These are phyloP conservation scores for Corynespora cassiicola DNA, from an alignment of 2,329 filamentous ascomycete genomes.

Conservation along the genomic window DNA sequence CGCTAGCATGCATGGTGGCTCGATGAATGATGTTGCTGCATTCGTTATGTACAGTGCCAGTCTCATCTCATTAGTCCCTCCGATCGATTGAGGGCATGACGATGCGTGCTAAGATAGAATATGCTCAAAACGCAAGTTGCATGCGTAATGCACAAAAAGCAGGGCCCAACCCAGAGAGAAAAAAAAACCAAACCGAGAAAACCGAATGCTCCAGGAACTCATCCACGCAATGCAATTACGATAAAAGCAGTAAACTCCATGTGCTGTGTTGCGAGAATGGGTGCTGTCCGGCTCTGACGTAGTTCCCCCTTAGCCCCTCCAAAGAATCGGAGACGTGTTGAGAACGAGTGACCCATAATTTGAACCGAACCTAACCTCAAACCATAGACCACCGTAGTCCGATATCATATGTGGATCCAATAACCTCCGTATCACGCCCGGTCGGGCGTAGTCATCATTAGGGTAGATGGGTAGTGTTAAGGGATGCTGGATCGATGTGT, in stretches of 20 bases:
- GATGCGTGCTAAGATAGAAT: conserved; percentile 17
- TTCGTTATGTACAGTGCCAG: conserved; percentile 20
- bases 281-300: too few species aligned
- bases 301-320: too few species aligned
- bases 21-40: conserved; percentile 9
- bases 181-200: conserved; percentile 17
- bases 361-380: too few species aligned
- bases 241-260: conserved; percentile 25
- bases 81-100: conserved; percentile 9
- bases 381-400: too few species aligned
- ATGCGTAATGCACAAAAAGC: conserved; percentile 12
- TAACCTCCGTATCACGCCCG: too few species aligned
- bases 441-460: too few species aligned
- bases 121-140: conserved; percentile 21
- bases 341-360: too few species aligned
- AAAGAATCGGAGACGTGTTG: too few species aligned
- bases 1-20: too few species aligned
- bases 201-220: conserved; percentile 33
- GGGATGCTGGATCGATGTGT: neutral
- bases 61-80: conserved; percentile 14
- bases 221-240: conserved; percentile 39
- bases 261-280: conserved; percentile 14
- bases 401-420: too few species aligned
- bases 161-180: conserved; percentile 15
- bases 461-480: too few species aligned